Base-by-base conservation (phyloP, 768 basidiomycete genomes). In the Fomitopsis serialis region DNA sequence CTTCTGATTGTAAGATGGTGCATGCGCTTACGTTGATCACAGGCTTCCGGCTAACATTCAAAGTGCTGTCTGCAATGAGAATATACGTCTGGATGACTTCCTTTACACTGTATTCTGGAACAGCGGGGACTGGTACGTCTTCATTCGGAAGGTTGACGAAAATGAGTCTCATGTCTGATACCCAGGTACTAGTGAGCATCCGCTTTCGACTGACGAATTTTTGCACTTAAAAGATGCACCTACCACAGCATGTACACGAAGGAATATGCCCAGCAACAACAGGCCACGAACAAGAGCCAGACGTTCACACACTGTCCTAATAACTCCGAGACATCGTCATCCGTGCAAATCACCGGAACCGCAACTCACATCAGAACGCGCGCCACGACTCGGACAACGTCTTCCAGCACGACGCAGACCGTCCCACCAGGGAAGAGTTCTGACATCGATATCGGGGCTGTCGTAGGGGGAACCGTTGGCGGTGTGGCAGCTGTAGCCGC, bases 281-380 rank as follows among this genome's bases (percentile, higher is more conserved):
- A 68, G n/a, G 50, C 49, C 2, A 51, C 46, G 22, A 54, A 58
- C 27, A 57, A 57, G 19, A 62, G 64, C 60, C 64, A 69, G 45
- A 65, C 66, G 0, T 69, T 66, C 50, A 65, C 64, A 13, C 61
- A 64, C 44, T 69, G 68, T 48, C 49, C 58, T 0, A 42, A 59
- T 36, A 32, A n/a, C n/a, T n/a, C 10, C 58, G 32, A 19, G 42
- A 3, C 24, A 34, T 22, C 45, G 11, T 43, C 42, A 8, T 10
- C 42, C 15, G 9, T 43, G 15, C 10, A 10, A 9, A 35, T 9
- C 34, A 8, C 34, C 15, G 34, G 34, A 15, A 35, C 9, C 15
- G 34, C 34, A 35, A 35, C 34, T 35, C 15, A 8, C 8, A 9
- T 15, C 15, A 35, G 8, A 35, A 9, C 15, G 34, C 34, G 9